These are phyloP conservation scores for Westerdykella aurantiaca DNA, from an alignment of 2,329 filamentous ascomycete genomes.

Conservation along the genomic window DNA sequence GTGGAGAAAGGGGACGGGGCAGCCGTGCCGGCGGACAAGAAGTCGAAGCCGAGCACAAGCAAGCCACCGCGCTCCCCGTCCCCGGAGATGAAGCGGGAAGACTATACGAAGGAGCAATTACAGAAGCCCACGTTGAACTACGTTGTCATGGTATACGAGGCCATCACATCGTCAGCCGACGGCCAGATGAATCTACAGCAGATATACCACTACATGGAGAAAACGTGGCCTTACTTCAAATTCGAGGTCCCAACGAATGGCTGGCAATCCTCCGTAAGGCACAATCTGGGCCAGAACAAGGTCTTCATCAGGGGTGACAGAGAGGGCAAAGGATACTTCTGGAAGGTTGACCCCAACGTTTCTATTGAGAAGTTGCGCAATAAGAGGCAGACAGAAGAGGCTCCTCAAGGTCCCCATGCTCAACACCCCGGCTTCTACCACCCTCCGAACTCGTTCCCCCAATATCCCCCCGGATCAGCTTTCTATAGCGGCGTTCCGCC, in stretches of 20 bases:
- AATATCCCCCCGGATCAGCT: conserved; percentile 20
- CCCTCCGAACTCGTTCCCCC: conserved; percentile 23
- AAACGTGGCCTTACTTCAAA: conserved; percentile 60
- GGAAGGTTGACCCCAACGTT: conserved; percentile 55
- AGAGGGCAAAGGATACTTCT: conserved; percentile 58
- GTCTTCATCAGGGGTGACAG: conserved; percentile 57
- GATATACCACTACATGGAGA: conserved; percentile 59
- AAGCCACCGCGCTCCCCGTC: conserved; percentile 52
- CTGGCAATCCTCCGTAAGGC: conserved; percentile 62
- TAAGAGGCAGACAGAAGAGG: conserved; percentile 45
- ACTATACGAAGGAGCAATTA: conserved; percentile 68
- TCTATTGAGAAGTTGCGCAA: conserved; percentile 54
- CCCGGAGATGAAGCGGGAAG: conserved; percentile 57
- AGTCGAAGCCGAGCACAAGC: conserved; percentile 39
- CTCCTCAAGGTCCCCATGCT: conserved; percentile 35
- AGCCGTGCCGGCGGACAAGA: conserved; percentile 37
- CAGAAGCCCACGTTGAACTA: conserved; percentile 62
- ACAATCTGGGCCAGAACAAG: conserved; percentile 56
- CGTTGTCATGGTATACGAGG: conserved; percentile 59
- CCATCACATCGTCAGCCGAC: conserved; percentile 51
- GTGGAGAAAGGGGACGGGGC: conserved; percentile 35
- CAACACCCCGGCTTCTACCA: conserved; percentile 30
- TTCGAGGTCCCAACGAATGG: conserved; percentile 55
- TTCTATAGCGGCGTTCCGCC: conserved; percentile 21
- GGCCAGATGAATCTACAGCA: conserved; percentile 59